These are phyloP conservation scores for Aphanomyces invadans DNA, from an alignment of 352 stramenopile species.

Conservation along the genomic window DNA sequence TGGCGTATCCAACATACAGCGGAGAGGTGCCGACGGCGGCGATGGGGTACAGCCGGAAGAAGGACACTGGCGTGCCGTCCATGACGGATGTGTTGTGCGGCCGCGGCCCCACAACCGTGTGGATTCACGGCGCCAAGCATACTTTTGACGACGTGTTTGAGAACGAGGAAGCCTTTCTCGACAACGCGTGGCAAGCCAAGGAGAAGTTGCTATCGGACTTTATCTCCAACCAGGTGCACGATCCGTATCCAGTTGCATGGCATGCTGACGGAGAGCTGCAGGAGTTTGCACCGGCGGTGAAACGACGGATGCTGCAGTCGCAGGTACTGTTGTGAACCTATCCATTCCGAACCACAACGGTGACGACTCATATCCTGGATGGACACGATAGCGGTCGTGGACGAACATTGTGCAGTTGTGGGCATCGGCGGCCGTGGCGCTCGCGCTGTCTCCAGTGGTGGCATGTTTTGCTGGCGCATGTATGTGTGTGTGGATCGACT, in stretches of 20 bases:
- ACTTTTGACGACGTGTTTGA: conserved; percentile 45
- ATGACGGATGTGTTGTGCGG: conserved; percentile 58
- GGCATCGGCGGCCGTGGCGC: conserved; percentile 54
- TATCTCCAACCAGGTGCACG: conserved; percentile 61
- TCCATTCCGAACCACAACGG: too few relatives aligned
- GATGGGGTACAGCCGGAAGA: conserved; percentile 81
- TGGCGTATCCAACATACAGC: conserved; percentile 79
- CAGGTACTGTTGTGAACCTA: too few relatives aligned
- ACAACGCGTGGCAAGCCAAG: conserved; percentile 67
- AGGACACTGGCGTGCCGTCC: conserved; percentile 72
- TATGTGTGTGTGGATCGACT: conserved; percentile 29
- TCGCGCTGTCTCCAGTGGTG: conserved; percentile 58
- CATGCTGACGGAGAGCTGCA: too few relatives aligned
- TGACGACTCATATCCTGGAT: too few relatives aligned
- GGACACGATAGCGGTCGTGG: conserved; percentile 61
- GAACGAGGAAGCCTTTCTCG: conserved; percentile 55
- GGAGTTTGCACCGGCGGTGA: background rate
- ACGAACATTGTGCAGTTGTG: conserved; percentile 62
- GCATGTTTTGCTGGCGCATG: conserved; percentile 74
- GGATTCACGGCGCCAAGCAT: conserved; percentile 57
- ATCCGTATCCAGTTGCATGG: conserved; percentile 1
- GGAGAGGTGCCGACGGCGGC: conserved; percentile 81
- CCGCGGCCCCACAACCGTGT: conserved; percentile 39
- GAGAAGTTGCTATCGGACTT: conserved; percentile 67
- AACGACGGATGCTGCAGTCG: background rate